Evolutionary conservation across 345 rosid genomes (phyloP).

Genomic region (Citrus glauca): DNA sequence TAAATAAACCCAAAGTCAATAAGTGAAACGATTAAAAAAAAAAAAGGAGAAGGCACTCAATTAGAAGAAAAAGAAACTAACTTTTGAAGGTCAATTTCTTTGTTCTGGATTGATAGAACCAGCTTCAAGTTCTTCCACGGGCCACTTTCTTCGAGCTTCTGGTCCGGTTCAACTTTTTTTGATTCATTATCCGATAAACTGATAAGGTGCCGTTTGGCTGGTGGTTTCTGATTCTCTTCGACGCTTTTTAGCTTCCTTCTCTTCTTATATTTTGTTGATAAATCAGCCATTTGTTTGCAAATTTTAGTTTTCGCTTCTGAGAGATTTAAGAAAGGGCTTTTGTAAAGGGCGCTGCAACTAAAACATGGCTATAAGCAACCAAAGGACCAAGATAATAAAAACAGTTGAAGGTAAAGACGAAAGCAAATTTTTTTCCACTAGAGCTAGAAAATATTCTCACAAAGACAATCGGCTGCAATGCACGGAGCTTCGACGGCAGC

Average conservation of each 20-base stretch:
- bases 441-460: no score
- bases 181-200: conserved; percentile 20
- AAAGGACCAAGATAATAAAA: no score
- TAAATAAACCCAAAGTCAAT: not conserved
- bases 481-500: no score
- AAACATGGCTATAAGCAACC: no score
- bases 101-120: conserved; percentile 51
- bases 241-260: conserved; percentile 35
- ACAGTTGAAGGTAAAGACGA: no score
- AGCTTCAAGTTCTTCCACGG: conserved; percentile 80
- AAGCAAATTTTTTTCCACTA: no score
- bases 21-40: no score
- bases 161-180: conserved; percentile 9
- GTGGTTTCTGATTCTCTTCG: conserved; percentile 19
- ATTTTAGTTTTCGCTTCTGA: not conserved
- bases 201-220: conserved; percentile 22
- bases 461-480: no score
- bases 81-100: conserved; percentile 46
- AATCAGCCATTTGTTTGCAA: conserved; percentile 31
- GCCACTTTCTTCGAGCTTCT: conserved; percentile 26
- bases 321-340: not conserved
- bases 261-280: conserved; percentile 19
- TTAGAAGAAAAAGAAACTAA: conserved; percentile 26
- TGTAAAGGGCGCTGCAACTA: no score
- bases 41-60: not conserved